These are phyloP conservation scores for Claviceps digitariae DNA, from an alignment of 2,329 filamentous ascomycete species.

Conservation along the genomic window DNA sequence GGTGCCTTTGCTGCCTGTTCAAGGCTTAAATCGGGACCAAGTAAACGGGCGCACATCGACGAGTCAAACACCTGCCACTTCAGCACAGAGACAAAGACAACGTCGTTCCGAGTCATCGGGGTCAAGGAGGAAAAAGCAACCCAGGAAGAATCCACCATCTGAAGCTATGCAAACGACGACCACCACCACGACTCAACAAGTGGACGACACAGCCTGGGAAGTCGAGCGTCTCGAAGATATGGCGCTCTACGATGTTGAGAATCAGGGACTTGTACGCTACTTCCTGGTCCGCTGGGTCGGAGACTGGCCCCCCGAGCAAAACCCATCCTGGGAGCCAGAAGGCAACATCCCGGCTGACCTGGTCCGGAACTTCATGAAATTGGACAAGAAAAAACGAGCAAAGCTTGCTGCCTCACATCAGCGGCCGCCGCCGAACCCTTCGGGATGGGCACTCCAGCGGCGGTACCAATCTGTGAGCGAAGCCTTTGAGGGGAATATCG, in stretches of 20 bases:
- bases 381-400: constrained; percentile 13
- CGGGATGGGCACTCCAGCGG: background rate
- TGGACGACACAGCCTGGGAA: constrained; percentile 22
- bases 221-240: constrained; percentile 32
- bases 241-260: constrained; percentile 23
- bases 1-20: background rate
- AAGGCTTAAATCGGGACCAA: background rate
- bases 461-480: constrained; percentile 16
- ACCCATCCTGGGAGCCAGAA: constrained; percentile 45
- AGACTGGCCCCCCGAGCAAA: constrained; percentile 40
- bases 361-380: constrained; percentile 27
- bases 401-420: constrained; percentile 1
- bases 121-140: constrained; percentile 1
- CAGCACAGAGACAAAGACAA: constrained; percentile 1
- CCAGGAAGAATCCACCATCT: background rate
- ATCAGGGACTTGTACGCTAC: constrained; percentile 23
- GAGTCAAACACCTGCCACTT: background rate
- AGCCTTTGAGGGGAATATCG: background rate
- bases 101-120: background rate
- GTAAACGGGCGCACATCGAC: background rate
- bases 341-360: constrained; percentile 31
- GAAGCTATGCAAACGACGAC: background rate
- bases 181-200: background rate
- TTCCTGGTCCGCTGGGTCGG: constrained; percentile 44
- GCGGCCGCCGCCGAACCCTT: background rate